A percentile compares a stretch with the other conserved stretches of the same genome.
These are phyloP conservation scores for Sugiyamaella smithiae DNA, from an alignment of 805 yeast genomes.

Conservation along the genomic window DNA sequence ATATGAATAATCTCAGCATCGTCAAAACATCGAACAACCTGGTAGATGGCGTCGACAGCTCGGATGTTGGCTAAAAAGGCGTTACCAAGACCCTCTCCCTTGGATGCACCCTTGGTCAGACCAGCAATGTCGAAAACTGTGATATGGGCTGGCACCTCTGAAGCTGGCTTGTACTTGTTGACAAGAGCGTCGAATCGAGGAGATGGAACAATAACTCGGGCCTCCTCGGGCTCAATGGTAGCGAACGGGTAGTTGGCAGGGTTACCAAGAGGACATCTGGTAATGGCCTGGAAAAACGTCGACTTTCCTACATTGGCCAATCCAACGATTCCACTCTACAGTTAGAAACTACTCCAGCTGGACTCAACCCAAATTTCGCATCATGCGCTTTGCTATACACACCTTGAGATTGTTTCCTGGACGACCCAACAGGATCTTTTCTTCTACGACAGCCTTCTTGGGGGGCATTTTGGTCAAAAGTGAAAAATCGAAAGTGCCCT, in stretches of 20 bases:
- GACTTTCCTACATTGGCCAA: constrained; percentile 91
- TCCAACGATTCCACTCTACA: constrained; percentile 77
- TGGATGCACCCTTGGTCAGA: constrained; percentile 92
- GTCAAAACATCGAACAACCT: constrained; percentile 95
- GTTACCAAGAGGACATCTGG: constrained; percentile 86
- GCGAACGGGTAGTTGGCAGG: constrained; percentile 99
- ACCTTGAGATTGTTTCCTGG: constrained; percentile 63
- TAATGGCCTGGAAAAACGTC: constrained; percentile 95
- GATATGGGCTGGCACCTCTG: constrained; percentile 86
- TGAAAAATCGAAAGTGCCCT: constrained; percentile 1
- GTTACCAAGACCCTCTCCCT: constrained; percentile 97
- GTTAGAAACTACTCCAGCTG: neutral
- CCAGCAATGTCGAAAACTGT: constrained; percentile 98
- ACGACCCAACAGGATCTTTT: constrained; percentile 76
- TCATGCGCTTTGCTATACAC: neutral
- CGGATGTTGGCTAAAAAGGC: constrained; percentile 95
- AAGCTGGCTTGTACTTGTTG: constrained; percentile 72
- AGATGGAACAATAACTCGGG: constrained; percentile 91
- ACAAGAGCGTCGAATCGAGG: constrained; percentile 76
- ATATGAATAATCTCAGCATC: constrained; percentile 97
- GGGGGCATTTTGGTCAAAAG: constrained; percentile 63
- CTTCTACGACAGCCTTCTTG: constrained; percentile 66
- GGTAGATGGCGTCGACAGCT: constrained; percentile 97
- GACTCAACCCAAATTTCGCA: constrained; percentile 29
- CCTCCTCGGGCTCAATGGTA: constrained; percentile 97